Conservation (phyloP, 306 rosid species). For the Cajanus cajan region DNA sequence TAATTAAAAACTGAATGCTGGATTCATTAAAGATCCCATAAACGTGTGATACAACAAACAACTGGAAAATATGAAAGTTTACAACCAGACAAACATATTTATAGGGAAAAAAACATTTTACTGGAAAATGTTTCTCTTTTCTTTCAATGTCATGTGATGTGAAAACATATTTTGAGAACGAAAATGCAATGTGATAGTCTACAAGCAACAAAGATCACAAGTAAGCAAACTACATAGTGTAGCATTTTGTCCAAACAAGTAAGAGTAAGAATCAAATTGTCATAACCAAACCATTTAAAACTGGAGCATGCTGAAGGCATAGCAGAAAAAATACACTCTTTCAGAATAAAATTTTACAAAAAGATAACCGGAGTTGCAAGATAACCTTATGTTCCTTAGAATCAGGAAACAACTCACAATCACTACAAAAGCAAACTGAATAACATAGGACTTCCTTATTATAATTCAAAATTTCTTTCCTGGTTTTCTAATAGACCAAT, state of each 20-base stretch:
- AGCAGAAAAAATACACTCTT: neutral
- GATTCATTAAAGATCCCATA: neutral
- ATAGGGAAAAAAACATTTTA: neutral
- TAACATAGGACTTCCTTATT: neutral
- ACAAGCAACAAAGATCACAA: neutral
- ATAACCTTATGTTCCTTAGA: neutral
- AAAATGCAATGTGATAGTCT: neutral
- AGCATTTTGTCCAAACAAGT: neutral
- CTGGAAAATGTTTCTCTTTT: neutral
- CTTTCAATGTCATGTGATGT: neutral
- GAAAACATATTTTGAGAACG: neutral
- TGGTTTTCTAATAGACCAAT: neutral
- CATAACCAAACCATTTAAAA: neutral
- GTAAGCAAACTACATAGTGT: neutral
- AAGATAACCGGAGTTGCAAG: neutral
- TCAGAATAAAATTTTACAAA: neutral
- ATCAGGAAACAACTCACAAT: neutral
- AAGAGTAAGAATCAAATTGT: neutral
- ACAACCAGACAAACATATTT: neutral
- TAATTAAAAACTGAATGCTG: conserved; percentile 5
- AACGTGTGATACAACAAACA: neutral
- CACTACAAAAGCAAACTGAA: neutral
- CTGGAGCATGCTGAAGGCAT: neutral
- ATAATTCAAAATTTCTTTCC: neutral
- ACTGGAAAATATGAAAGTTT: conserved; percentile 9